These are phyloP conservation scores for Lactuca sativa DNA, from an alignment of 129 eudicot genomes.

Conservation along the genomic window DNA sequence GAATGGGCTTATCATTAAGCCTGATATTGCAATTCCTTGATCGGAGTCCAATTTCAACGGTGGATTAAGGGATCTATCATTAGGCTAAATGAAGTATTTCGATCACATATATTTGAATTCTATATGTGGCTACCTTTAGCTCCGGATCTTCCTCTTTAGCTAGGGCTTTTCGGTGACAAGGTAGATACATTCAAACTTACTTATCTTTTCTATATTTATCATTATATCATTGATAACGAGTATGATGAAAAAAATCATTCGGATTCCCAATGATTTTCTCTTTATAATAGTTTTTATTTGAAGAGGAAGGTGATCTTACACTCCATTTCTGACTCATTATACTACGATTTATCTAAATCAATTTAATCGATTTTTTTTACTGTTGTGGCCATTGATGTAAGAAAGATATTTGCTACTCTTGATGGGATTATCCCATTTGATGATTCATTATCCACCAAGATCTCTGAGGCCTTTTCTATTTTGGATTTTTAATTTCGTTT, in stretches of 20 bases:
- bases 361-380: neutral
- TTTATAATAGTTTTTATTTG: conserved; percentile 37
- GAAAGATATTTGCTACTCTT: conserved; percentile 47
- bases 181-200: conserved; percentile 36
- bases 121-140: conserved; percentile 55
- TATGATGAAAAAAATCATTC: conserved; percentile 58
- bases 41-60: conserved; percentile 6
- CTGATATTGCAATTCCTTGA: conserved; percentile 63
- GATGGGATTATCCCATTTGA: conserved; percentile 41
- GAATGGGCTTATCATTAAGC: neutral
- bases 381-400: conserved; percentile 29
- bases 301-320: conserved; percentile 36
- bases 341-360: neutral
- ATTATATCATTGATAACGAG: too few relatives aligned
- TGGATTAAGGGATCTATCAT: conserved; percentile 66
- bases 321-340: conserved; percentile 47
- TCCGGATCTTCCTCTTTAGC: conserved; percentile 33
- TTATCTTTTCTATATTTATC: too few relatives aligned
- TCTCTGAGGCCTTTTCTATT: conserved; percentile 46
- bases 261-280: conserved; percentile 65
- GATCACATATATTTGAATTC: conserved; percentile 29
- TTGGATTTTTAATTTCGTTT: too few relatives aligned
- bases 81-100: conserved; percentile 41
- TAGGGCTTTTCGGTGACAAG: conserved; percentile 46
- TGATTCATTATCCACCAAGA: conserved; percentile 58